A percentile compares a stretch with the other conserved stretches of the same genome.
Conservation (phyloP, 2,329 filamentous ascomycete species). For the Macrophomina pseudophaseolina region DNA sequence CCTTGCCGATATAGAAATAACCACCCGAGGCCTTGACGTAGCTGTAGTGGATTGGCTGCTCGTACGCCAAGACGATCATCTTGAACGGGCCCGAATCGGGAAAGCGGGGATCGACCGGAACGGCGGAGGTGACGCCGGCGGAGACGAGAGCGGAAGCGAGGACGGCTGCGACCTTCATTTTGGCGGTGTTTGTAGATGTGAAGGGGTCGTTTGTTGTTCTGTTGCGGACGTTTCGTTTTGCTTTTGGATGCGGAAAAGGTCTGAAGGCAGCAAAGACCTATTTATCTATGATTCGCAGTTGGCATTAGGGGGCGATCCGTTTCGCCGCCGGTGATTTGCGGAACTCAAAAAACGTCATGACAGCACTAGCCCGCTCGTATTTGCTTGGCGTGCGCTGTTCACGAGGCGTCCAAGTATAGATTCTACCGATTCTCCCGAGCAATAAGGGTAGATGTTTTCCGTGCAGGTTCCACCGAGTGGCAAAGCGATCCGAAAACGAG, state of each 20-base stretch:
- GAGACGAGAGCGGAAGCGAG: slow-evolving; percentile 1
- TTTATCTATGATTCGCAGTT: background rate
- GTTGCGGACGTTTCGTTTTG: background rate
- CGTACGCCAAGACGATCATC: background rate
- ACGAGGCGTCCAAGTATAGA: background rate
- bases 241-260: background rate
- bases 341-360: background rate
- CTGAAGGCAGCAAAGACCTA: background rate
- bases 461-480: no score
- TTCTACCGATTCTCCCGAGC: background rate
- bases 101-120: slow-evolving; percentile 12
- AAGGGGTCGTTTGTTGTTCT: background rate
- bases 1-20: slow-evolving; percentile 15
- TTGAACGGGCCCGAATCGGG: slow-evolving; percentile 6
- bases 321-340: background rate
- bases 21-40: slow-evolving; percentile 7
- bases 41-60: slow-evolving; percentile 13
- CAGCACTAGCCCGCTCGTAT: background rate
- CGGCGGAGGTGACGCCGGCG: background rate
- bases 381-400: slow-evolving; percentile 4
- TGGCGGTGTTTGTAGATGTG: background rate
- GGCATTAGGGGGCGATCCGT: background rate
- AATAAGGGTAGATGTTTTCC: no score
- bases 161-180: slow-evolving; percentile 16
- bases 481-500: no score